Percentiles rank a stretch among this genome's conserved stretches.
Conservation (phyloP, 352 stramenopile species). For the Globisporangium cystogenes region DNA sequence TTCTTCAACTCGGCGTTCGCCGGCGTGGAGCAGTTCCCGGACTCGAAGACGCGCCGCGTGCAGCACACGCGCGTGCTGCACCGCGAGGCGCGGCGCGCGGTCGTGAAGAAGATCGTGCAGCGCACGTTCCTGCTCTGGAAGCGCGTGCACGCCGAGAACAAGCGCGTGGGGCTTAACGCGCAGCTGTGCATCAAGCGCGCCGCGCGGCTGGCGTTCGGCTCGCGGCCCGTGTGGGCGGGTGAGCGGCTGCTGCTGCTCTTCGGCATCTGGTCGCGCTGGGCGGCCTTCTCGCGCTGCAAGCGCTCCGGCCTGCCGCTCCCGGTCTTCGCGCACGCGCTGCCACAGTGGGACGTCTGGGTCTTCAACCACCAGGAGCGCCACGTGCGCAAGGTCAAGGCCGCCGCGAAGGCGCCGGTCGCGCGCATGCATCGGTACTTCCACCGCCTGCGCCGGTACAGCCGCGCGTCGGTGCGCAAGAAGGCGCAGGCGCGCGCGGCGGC, state of each 20-base stretch:
- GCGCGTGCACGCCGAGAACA: conserved; percentile 30
- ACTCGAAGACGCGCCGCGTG: conserved; percentile 15
- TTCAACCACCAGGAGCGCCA: conserved; percentile 76
- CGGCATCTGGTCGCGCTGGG: conserved; percentile 61
- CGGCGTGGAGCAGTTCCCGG: conserved; percentile 24
- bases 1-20: conserved; percentile 60
- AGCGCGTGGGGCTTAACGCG: conserved; percentile 51
- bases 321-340: conserved; percentile 30
- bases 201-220: conserved; percentile 48
- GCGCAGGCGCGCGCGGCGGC: conserved; percentile 12
- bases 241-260: conserved; percentile 64
- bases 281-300: conserved; percentile 47
- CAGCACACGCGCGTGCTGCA: conserved; percentile 36
- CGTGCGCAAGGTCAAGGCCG: conserved; percentile 63
- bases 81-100: conserved; percentile 30
- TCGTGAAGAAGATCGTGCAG: conserved; percentile 68
- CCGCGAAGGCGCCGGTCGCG: conserved; percentile 38
- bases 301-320: conserved; percentile 41
- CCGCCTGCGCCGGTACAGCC: conserved; percentile 24
- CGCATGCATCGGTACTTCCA: conserved; percentile 45
- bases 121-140: conserved; percentile 65
- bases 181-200: conserved; percentile 73
- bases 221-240: conserved; percentile 41
- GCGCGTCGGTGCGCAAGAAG: conserved; percentile 13
- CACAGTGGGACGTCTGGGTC: conserved; percentile 69